Evolutionary conservation across 2,329 filamentous ascomycete genomes (phyloP).

Genomic region (Nothophoma quercina): DNA sequence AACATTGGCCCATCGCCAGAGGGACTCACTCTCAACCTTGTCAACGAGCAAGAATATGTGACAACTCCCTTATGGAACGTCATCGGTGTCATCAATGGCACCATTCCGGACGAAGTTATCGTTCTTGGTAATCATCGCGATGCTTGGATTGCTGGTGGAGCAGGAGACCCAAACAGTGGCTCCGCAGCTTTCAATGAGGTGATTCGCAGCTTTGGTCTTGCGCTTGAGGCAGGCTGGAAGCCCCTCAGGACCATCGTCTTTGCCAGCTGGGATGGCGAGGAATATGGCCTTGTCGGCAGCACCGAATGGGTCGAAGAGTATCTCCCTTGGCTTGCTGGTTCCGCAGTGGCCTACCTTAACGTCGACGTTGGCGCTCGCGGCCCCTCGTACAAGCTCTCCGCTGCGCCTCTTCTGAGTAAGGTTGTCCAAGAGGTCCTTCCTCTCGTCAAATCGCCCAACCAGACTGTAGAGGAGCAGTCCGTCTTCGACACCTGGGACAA

Average conservation of each 20-base stretch:
- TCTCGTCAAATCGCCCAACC: constrained; percentile 65
- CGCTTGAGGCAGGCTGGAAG: constrained; percentile 78
- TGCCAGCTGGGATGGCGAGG: constrained; percentile 72
- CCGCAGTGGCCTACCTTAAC: constrained; percentile 84
- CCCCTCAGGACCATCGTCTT: constrained; percentile 91
- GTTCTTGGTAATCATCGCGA: constrained; percentile 93
- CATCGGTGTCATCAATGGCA: constrained; percentile 90
- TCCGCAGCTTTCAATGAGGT: constrained; percentile 82
- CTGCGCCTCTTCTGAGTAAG: constrained; percentile 78
- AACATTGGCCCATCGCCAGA: constrained; percentile 84
- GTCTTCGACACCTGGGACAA: constrained; percentile 69
- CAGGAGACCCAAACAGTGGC: constrained; percentile 82
- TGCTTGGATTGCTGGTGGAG: constrained; percentile 87
- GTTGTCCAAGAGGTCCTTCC: constrained; percentile 57
- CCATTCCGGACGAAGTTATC: constrained; percentile 82
- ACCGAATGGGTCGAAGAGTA: constrained; percentile 96
- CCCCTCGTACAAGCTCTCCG: constrained; percentile 67
- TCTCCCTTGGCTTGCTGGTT: constrained; percentile 76
- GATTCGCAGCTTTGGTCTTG: constrained; percentile 75
- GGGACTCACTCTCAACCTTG: constrained; percentile 61
- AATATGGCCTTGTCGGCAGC: constrained; percentile 85
- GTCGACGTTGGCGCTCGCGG: constrained; percentile 79
- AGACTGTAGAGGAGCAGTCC: constrained; percentile 73
- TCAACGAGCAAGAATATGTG: constrained; percentile 60
- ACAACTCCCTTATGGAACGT: constrained; percentile 71